These are phyloP conservation scores for Marasmius tenuissimus DNA, from an alignment of 1,284 basidiomycete genomes.

Conservation along the genomic window DNA sequence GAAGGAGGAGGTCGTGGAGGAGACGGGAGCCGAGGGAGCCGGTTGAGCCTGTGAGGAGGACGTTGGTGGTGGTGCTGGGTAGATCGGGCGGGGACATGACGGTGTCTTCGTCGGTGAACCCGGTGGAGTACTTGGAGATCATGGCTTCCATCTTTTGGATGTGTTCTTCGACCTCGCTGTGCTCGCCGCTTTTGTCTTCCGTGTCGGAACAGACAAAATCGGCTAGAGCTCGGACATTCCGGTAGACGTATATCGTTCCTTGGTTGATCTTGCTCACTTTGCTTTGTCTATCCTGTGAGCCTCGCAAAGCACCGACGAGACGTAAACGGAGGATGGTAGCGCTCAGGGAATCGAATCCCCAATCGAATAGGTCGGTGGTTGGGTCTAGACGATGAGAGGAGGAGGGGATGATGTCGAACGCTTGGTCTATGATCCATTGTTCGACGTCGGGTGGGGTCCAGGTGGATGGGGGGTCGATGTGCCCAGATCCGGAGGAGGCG, in stretches of 20 bases:
- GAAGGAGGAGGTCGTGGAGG: neutral
- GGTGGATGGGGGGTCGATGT: slow-evolving; percentile 6
- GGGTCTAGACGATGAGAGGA: neutral
- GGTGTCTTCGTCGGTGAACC: neutral
- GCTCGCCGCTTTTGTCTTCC: neutral
- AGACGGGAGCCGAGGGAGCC: neutral
- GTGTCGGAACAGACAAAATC: slow-evolving; percentile 1
- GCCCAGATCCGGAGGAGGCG: neutral
- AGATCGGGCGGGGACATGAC: too few species aligned
- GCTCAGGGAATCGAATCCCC: slow-evolving; percentile 1
- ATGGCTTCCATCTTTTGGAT: slow-evolving; percentile 5
- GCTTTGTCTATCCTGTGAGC: neutral
- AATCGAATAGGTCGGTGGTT: neutral
- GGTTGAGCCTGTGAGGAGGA: neutral
- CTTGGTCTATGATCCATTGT: slow-evolving; percentile 4
- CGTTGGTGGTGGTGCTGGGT: neutral
- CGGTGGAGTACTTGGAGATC: slow-evolving; percentile 8
- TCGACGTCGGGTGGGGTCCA: slow-evolving; percentile 2
- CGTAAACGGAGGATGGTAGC: slow-evolving; percentile 9
- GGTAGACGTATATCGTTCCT: slow-evolving; percentile 8
- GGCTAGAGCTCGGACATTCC: neutral
- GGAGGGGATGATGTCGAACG: neutral
- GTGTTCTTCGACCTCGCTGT: neutral
- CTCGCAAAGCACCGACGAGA: slow-evolving; percentile 1
- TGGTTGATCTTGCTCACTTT: slow-evolving; percentile 1